Percentiles rank a stretch among this genome's conserved stretches.
These are phyloP conservation scores for Pseudomonodictys pantanalensis DNA, from an alignment of 495 filamentous ascomycete species.

Conservation along the genomic window DNA sequence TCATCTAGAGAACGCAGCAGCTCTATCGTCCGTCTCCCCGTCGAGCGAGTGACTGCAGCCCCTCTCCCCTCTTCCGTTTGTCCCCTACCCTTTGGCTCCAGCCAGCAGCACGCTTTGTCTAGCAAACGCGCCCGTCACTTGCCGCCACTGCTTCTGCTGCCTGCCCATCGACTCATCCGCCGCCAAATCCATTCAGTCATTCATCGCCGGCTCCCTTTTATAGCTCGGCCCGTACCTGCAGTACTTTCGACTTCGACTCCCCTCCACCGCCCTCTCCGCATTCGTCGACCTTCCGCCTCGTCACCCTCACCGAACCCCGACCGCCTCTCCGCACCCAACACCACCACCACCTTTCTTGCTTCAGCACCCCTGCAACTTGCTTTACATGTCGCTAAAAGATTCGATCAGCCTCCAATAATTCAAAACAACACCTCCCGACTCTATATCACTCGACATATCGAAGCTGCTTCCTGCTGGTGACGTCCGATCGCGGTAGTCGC, in stretches of 20 bases:
- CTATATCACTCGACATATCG: constrained; percentile 11
- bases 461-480: constrained; percentile 28
- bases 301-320: constrained; percentile 25
- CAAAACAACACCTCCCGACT: background rate
- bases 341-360: background rate
- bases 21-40: constrained; percentile 3
- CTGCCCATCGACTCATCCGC: constrained; percentile 28
- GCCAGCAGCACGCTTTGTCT: constrained; percentile 30
- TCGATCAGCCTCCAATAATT: constrained; percentile 8
- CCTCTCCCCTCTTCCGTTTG: constrained; percentile 13
- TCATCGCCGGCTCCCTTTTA: constrained; percentile 17
- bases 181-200: constrained; percentile 16
- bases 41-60: constrained; percentile 8
- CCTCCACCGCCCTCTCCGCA: constrained; percentile 19
- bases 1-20: constrained; percentile 15
- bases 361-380: background rate
- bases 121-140: constrained; percentile 21
- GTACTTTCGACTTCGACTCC: constrained; percentile 1
- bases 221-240: constrained; percentile 20
- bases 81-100: constrained; percentile 10
- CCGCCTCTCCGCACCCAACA: constrained; percentile 9
- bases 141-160: constrained; percentile 26
- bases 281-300: constrained; percentile 27
- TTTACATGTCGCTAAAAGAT: constrained; percentile 1
- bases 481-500: constrained; percentile 4